These are phyloP conservation scores for Claviceps arundinis DNA, from an alignment of 2,329 filamentous ascomycete species.

Conservation along the genomic window DNA sequence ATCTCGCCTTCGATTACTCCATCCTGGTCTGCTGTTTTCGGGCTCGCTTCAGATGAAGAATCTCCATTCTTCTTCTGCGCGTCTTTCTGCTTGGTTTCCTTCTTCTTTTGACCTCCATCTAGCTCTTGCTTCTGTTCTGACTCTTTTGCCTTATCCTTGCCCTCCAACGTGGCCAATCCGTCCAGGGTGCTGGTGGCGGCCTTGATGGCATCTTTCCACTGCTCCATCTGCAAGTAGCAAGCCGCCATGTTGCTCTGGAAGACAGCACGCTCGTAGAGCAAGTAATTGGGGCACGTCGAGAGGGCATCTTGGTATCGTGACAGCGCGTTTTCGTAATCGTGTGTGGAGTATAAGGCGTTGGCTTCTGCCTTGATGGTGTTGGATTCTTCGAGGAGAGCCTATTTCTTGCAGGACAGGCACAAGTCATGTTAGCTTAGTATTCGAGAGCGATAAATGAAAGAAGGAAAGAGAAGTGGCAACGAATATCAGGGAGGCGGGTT, in stretches of 20 bases:
- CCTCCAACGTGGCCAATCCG: constrained; percentile 49
- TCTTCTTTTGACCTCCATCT: background rate
- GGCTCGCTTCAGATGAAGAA: background rate
- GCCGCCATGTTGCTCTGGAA: constrained; percentile 81
- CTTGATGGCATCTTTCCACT: constrained; percentile 74
- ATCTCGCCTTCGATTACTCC: constrained; percentile 40
- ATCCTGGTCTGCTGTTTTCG: constrained; percentile 29
- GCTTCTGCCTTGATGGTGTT: constrained; percentile 61
- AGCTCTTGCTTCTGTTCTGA: constrained; percentile 37
- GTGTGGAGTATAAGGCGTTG: constrained; percentile 64
- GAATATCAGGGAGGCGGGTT: background rate
- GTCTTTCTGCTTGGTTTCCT: too few relatives aligned
- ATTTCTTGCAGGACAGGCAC: background rate
- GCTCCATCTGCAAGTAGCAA: constrained; percentile 70
- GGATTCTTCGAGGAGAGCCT: constrained; percentile 59
- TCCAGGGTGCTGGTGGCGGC: constrained; percentile 62
- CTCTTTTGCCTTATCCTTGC: constrained; percentile 9
- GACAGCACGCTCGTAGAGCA: constrained; percentile 79
- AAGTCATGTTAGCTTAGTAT: background rate
- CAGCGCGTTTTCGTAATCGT: constrained; percentile 64
- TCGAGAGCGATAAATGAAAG: too few relatives aligned
- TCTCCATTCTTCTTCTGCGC: too few relatives aligned
- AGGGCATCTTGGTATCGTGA: constrained; percentile 72
- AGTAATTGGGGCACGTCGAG: constrained; percentile 64
- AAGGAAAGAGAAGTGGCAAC: background rate